Evolutionary conservation across 164 flowering plant genomes (phyloP), one percentile per base, ranked within the genome.

Genomic region (Magnolia officinalis): DNA sequence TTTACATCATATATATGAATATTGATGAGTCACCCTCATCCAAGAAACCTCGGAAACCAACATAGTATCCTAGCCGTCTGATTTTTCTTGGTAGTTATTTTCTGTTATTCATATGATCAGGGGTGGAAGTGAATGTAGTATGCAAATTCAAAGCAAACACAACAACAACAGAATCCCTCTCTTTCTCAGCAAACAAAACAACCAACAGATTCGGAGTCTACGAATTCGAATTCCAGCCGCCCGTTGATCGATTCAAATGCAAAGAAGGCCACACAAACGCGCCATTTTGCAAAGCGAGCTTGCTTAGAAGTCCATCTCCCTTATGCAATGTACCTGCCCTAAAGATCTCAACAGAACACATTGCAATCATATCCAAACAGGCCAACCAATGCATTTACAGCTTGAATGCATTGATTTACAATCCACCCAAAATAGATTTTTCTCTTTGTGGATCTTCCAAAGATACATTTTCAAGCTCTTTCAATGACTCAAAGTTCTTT

Each of bases 101-200:
- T 37, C 45, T 37, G 45, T 37, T 37, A 37, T 37, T 37, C 45
- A 3, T 37, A 5, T 74, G 29, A 50, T 24, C 79, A 92, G 97
- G 93, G 70, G 93, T 73, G 23, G 90, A 87, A 21, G 94, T 93
- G 29, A 83, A 83, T 24, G 70, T 91, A n/a, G 78, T 84, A 64
- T 93, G 97, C 89, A 88, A 81, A 76, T 87, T 91, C 81, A 88
- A 82, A 72, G 91, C 88, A 64, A 84, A 63, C 37, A 79, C 90
- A 6, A 78, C 82, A 77, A 84, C 78, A 51, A 90, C 85, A 74
- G 78, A 82, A 74, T 79, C 87, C 45, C 45, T 37, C 18, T 29
- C 72, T 24, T 81, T 90, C 81, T 86, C 92, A 31, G 92, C 84
- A 6, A 91, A 90, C 83, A 87, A 88, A 84, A 91, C 89, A 0